Percentiles rank a stretch among this genome's conserved stretches.
These are phyloP conservation scores for Ophiosphaerella herpotricha DNA, from an alignment of 2,329 filamentous ascomycete species.

Conservation along the genomic window DNA sequence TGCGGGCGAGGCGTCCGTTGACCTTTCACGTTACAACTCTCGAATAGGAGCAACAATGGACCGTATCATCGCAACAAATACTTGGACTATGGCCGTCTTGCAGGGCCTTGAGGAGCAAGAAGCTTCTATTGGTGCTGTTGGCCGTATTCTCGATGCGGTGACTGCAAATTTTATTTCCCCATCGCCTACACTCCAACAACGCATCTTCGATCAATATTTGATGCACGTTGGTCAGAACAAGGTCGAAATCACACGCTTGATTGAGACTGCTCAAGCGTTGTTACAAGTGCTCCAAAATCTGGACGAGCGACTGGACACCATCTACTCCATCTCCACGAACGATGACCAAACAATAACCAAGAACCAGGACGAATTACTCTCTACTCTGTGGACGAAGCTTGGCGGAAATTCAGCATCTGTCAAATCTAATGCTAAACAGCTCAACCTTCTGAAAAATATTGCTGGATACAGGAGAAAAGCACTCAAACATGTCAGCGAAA, in stretches of 20 bases:
- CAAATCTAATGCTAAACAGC: conserved; percentile 65
- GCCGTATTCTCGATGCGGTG: conserved; percentile 51
- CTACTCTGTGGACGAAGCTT: conserved; percentile 73
- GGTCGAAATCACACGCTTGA: conserved; percentile 69
- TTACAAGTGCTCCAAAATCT: conserved; percentile 68
- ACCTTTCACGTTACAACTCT: conserved; percentile 76
- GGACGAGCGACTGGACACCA: conserved; percentile 70
- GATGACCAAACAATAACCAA: conserved; percentile 64
- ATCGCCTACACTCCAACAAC: conserved; percentile 44
- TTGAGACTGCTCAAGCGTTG: conserved; percentile 71
- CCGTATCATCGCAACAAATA: conserved; percentile 73
- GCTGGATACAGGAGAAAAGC: conserved; percentile 67
- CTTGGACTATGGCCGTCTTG: conserved; percentile 73
- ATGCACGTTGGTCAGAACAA: conserved; percentile 72
- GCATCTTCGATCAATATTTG: conserved; percentile 74
- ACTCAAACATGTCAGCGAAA: conserved; percentile 68
- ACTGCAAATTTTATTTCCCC: conserved; percentile 62
- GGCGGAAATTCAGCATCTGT: conserved; percentile 69
- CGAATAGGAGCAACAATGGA: conserved; percentile 76
- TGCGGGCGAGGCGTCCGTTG: conserved; percentile 65
- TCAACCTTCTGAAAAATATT: conserved; percentile 69
- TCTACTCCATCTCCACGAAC: conserved; percentile 69
- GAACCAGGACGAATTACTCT: conserved; percentile 68
- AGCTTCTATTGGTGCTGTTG: conserved; percentile 44
- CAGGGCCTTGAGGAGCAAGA: conserved; percentile 61